Base-by-base conservation (phyloP, 441 rosid genomes). In the Arabidopsis lyrata region DNA sequence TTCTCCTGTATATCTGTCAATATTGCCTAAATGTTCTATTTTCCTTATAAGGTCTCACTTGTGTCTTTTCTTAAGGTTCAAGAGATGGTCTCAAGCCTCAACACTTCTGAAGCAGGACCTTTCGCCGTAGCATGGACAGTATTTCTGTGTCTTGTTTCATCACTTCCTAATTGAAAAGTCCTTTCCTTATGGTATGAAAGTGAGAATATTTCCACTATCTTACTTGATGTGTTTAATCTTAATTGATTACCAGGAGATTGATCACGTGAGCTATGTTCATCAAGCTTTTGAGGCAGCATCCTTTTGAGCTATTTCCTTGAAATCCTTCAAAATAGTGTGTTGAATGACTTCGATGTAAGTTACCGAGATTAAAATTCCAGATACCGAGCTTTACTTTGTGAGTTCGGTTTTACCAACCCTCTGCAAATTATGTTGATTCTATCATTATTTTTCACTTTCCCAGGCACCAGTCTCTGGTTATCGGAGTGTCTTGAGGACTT, bases 221-320 rank as follows among this genome's bases (percentile, higher is more conserved):
- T n/a, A n/a, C n/a, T n/a, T 24, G 27, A 24, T 24, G 27, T 24
- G 4, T 24, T 24, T 24, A 24, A 24, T 24, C 27, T 24, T 24
- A 24, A 24, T 24, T 42, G 35, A 42, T 59, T 73, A 77, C 50
- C 81, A 95, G 99, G 98, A 95, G 56, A 88, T 93, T 68, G 97
- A 95, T 81, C 97, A 90, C 75, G 87, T 80, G 70, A 88, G 93
- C 74, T 93, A 91, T 77, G 93, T 83, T 71, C 88, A 88, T 75
- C 98, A 88, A 91, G 97, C 99, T 56, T 86, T 95, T 82, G 90
- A 91, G 81, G 95, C 88, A 81, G 85, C 84, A 71, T 84, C 98
- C 4, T 76, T 24, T 24, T 95, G 81, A 84, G 81, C 78, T 88
- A 81, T 80, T 83, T 91, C 81, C 81, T 90, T 75, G 88, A 86